Conservation (phyloP, 2,329 filamentous ascomycete genomes). For the Penicillium occitanis region DNA sequence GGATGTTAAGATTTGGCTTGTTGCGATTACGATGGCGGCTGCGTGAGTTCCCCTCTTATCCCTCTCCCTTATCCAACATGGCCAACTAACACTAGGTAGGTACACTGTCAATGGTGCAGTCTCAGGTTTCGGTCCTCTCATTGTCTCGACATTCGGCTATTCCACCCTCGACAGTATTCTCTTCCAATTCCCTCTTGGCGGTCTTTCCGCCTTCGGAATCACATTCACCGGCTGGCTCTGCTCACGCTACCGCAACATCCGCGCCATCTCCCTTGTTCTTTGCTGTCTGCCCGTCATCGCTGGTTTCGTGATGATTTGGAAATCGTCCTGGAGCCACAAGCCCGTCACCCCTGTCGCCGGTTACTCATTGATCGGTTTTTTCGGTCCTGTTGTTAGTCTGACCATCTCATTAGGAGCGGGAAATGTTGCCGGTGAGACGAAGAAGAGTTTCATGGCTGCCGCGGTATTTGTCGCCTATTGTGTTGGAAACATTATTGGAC, state of each 20-base stretch:
- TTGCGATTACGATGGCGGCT: conserved; percentile 67
- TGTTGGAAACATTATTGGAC: conserved; percentile 73
- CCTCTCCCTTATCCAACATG: not conserved
- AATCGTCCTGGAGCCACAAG: conserved; percentile 61
- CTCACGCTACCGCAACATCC: conserved; percentile 60
- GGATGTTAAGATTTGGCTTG: conserved; percentile 64
- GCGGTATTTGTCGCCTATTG: conserved; percentile 75
- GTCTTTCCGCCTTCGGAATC: conserved; percentile 65
- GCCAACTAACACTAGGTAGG: conserved; percentile 25
- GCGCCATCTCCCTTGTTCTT: conserved; percentile 63
- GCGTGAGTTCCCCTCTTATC: conserved; percentile 42
- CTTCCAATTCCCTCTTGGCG: conserved; percentile 73
- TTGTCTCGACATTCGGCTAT: conserved; percentile 70
- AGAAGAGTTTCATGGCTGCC: conserved; percentile 74
- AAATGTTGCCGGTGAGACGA: conserved; percentile 74
- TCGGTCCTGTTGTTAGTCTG: conserved; percentile 68
- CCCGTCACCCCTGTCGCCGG: conserved; percentile 67
- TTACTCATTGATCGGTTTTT: conserved; percentile 71
- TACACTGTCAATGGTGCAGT: conserved; percentile 73
- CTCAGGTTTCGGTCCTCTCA: conserved; percentile 68
- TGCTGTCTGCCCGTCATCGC: conserved; percentile 73
- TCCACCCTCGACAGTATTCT: conserved; percentile 64
- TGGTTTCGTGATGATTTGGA: conserved; percentile 74
- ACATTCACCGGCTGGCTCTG: conserved; percentile 65
- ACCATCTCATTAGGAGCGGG: conserved; percentile 59